These are phyloP conservation scores for Jaapia argillacea DNA, from an alignment of 768 basidiomycete genomes.

Conservation along the genomic window DNA sequence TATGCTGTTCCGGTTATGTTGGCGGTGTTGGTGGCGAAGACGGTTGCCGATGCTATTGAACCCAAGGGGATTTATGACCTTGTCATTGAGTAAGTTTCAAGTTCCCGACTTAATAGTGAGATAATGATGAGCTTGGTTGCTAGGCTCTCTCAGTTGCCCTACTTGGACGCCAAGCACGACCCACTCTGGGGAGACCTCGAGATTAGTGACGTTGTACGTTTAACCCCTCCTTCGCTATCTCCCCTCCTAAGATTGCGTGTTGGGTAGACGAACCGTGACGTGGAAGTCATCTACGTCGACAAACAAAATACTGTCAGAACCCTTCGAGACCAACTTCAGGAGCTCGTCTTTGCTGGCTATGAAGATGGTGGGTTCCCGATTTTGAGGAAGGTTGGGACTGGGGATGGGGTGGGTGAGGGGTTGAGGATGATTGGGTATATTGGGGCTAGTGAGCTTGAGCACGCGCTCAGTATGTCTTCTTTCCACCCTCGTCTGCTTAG, in stretches of 20 bases:
- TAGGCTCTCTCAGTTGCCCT: conserved; percentile 79
- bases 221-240: not conserved
- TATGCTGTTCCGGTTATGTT: conserved; percentile 91
- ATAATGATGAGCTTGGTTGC: not conserved
- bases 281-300: conserved; percentile 65
- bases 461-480: conserved; percentile 76
- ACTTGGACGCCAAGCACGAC: conserved; percentile 84
- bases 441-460: conserved; percentile 87
- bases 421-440: conserved; percentile 82
- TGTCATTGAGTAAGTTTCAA: conserved; percentile 61
- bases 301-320: conserved; percentile 66
- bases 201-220: conserved; percentile 69
- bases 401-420: conserved; percentile 26
- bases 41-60: conserved; percentile 79
- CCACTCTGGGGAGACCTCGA: conserved; percentile 77
- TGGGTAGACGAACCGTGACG: conserved; percentile 52
- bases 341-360: conserved; percentile 44
- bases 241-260: not conserved
- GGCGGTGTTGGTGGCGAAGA: conserved; percentile 81
- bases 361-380: conserved; percentile 87
- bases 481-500: not conserved
- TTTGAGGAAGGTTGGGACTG: conserved; percentile 34
- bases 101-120: no score
- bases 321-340: conserved; percentile 60
- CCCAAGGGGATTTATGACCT: conserved; percentile 96